These are phyloP conservation scores for Stipa capillata DNA, from an alignment of 176 grass and related monocot species.

Conservation along the genomic window DNA sequence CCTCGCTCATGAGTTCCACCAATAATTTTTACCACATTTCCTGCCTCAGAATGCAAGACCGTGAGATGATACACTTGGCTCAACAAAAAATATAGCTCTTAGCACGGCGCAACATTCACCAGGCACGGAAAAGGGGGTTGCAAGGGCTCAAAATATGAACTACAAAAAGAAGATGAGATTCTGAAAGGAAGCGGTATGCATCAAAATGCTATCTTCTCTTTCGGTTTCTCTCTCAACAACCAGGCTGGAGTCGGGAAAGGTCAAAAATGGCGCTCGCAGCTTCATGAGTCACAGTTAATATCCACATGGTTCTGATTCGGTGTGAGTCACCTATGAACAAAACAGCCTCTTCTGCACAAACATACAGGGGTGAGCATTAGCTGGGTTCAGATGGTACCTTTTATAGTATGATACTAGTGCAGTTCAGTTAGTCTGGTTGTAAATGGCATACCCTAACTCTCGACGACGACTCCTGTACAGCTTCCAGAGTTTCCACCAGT, in stretches of 20 bases:
- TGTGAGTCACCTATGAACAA: constrained; percentile 47
- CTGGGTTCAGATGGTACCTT: background rate
- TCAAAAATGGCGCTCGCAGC: constrained; percentile 42
- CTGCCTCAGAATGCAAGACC: constrained; percentile 2
- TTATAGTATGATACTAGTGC: background rate
- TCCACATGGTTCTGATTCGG: background rate
- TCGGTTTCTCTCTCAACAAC: background rate
- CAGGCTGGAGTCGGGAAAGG: constrained; percentile 5
- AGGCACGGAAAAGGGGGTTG: background rate
- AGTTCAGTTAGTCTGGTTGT: background rate
- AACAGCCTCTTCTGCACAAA: constrained; percentile 65
- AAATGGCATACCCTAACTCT: constrained; percentile 47
- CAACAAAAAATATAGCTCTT: background rate
- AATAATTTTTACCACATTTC: background rate
- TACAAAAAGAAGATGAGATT: constrained; percentile 13
- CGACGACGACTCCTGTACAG: constrained; percentile 55
- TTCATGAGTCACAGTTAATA: background rate
- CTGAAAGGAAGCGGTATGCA: constrained; percentile 23
- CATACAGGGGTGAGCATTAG: background rate
- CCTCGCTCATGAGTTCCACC: background rate
- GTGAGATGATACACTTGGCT: background rate
- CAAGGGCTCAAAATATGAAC: background rate
- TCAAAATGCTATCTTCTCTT: constrained; percentile 6
- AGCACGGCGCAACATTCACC: constrained; percentile 1
- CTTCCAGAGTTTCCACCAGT: constrained; percentile 60